A percentile compares a stretch with the other conserved stretches of the same genome.
Conservation (phyloP, 202 grass and related monocot species). For the Saccharum hybrid region DNA sequence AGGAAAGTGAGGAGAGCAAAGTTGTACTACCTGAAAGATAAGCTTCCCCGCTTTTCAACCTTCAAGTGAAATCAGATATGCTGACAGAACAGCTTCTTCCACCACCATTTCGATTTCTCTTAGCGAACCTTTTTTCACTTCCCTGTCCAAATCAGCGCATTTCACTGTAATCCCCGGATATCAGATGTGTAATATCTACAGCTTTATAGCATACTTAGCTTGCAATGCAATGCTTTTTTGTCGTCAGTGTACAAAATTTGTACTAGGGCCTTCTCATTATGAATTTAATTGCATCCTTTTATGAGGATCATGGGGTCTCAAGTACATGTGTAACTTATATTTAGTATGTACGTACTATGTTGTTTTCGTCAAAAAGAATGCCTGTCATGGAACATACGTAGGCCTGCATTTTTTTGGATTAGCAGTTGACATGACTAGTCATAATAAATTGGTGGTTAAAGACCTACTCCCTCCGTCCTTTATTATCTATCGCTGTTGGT, state of each 20-base stretch:
- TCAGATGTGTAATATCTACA: slow-evolving; percentile 40
- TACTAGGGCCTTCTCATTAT: not conserved
- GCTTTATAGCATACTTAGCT: slow-evolving; percentile 9
- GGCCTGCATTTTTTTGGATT: slow-evolving; percentile 34
- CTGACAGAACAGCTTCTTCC: slow-evolving; percentile 21
- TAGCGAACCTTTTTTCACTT: slow-evolving; percentile 17
- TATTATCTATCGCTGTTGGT: no score
- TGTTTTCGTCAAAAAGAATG: slow-evolving; percentile 30
- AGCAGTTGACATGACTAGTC: slow-evolving; percentile 1
- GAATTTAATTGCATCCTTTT: slow-evolving; percentile 22
- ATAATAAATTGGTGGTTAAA: slow-evolving; percentile 28
- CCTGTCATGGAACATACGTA: not conserved
- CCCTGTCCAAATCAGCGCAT: slow-evolving; percentile 35
- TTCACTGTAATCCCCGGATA: slow-evolving; percentile 40
- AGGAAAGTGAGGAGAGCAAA: slow-evolving; percentile 97
- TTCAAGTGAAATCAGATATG: slow-evolving; percentile 84
- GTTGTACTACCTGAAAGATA: slow-evolving; percentile 88
- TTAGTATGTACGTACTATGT: slow-evolving; percentile 5
- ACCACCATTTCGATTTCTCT: slow-evolving; percentile 41
- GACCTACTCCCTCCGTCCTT: not conserved
- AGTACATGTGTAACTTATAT: slow-evolving; percentile 4
- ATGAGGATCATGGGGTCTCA: slow-evolving; percentile 14
- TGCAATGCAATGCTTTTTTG: slow-evolving; percentile 29
- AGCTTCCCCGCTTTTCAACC: slow-evolving; percentile 93
- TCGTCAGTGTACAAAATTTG: slow-evolving; percentile 35